Evolutionary conservation across 179 eudicot species (phyloP).

Genomic region (Amaranthus tricolor): DNA sequence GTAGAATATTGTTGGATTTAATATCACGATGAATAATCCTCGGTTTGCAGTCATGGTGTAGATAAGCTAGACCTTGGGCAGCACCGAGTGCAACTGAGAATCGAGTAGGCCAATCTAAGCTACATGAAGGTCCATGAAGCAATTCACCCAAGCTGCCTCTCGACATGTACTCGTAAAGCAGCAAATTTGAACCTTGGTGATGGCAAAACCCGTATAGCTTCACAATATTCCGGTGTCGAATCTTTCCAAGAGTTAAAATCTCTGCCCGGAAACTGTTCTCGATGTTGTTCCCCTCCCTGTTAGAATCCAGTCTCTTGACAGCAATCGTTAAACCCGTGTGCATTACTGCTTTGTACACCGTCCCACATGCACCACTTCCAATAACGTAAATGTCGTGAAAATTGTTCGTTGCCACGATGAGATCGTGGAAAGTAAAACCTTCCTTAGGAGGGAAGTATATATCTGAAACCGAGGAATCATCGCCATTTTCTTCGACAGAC

Average conservation of each 20-base stretch:
- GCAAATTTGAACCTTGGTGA: conserved; percentile 75
- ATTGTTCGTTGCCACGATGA: conserved; percentile 70
- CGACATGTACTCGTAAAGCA: conserved; percentile 81
- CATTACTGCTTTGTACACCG: conserved; percentile 86
- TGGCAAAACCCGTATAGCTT: conserved; percentile 82
- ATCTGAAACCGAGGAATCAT: conserved; percentile 55
- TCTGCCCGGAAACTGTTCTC: conserved; percentile 86
- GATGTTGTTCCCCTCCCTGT: conserved; percentile 78
- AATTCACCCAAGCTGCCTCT: conserved; percentile 86
- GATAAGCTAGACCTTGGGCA: conserved; percentile 84
- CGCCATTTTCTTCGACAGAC: conserved; percentile 44
- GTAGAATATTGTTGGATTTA: conserved; percentile 78
- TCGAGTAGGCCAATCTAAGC: conserved; percentile 75
- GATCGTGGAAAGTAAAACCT: conserved; percentile 77
- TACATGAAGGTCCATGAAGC: conserved; percentile 55
- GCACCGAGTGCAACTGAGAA: conserved; percentile 79
- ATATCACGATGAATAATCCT: conserved; percentile 89
- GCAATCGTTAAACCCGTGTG: conserved; percentile 65
- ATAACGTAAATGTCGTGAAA: conserved; percentile 61
- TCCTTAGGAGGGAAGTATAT: conserved; percentile 94
- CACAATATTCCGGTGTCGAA: conserved; percentile 89
- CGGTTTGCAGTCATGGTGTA: conserved; percentile 93
- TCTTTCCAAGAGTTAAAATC: conserved; percentile 77
- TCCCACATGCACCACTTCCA: conserved; percentile 87
- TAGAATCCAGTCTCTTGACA: conserved; percentile 73